Percentiles rank a stretch among this genome's conserved stretches.
Evolutionary conservation across 805 yeast genomes (phyloP).

Genomic region (Wickerhamiella qilinensis): DNA sequence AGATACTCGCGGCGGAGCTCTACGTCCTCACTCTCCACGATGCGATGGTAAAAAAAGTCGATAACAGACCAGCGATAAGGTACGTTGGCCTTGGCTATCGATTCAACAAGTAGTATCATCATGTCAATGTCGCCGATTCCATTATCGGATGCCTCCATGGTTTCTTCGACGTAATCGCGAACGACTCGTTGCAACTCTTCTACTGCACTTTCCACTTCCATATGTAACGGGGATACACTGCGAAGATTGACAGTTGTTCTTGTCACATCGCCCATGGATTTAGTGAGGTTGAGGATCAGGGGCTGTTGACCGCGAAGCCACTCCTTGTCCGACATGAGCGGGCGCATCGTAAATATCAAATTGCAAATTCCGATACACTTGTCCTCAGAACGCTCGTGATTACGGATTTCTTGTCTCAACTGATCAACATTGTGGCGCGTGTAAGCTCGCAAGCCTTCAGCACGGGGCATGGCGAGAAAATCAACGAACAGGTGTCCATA

Average conservation of each 20-base stretch:
- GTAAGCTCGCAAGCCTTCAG: conserved; percentile 32
- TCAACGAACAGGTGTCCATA: conserved; percentile 53
- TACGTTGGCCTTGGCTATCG: conserved; percentile 28
- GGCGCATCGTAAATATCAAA: conserved; percentile 34
- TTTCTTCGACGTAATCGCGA: conserved; percentile 12
- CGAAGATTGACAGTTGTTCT: conserved; percentile 28
- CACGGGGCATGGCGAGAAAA: conserved; percentile 37
- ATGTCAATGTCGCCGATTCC: conserved; percentile 21
- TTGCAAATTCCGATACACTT: conserved; percentile 57
- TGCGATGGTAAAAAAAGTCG: conserved; percentile 38
- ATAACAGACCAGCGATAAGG: conserved; percentile 33
- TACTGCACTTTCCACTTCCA: conserved; percentile 58
- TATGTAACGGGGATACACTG: conserved; percentile 42
- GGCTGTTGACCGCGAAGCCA: conserved; percentile 45
- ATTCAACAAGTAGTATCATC: conserved; percentile 28
- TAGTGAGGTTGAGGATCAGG: conserved; percentile 21
- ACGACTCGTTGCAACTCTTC: conserved; percentile 40
- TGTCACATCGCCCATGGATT: conserved; percentile 30
- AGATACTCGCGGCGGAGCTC: background rate
- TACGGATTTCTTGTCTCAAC: conserved; percentile 32
- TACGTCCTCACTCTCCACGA: conserved; percentile 32
- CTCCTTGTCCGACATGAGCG: conserved; percentile 34
- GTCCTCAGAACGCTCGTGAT: conserved; percentile 35
- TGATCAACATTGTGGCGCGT: conserved; percentile 36
- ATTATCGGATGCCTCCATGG: background rate